Evolutionary conservation across 2,329 filamentous ascomycete genomes (phyloP).

Genomic region (Stenocarpella maydis): DNA sequence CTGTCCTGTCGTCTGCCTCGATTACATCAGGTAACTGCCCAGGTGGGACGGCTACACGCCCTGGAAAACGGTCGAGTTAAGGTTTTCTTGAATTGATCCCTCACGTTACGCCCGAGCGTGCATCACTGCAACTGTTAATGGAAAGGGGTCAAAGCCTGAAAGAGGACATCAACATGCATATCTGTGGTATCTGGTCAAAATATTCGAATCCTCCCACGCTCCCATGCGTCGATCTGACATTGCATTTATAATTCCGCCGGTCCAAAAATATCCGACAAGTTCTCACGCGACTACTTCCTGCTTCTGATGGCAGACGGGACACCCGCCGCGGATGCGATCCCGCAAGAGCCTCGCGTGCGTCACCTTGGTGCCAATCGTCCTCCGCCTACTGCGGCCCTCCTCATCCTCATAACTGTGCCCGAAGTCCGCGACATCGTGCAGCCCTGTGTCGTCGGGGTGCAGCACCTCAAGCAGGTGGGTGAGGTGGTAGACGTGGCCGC

Average conservation of each 20-base stretch:
- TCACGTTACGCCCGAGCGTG: no score
- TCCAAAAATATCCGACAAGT: neutral
- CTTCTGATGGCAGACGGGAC: constrained; percentile 62
- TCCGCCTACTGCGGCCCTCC: constrained; percentile 51
- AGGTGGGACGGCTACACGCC: no score
- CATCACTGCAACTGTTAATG: no score
- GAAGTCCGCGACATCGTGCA: constrained; percentile 54
- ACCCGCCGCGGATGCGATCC: constrained; percentile 73
- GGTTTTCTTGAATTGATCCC: no score
- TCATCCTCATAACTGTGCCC: constrained; percentile 53
- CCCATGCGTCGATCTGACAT: neutral
- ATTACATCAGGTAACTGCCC: no score
- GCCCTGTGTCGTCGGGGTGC: constrained; percentile 50
- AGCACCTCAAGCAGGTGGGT: constrained; percentile 70
- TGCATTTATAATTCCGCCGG: no score
- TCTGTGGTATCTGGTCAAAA: constrained; percentile 27
- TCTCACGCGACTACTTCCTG: constrained; percentile 39
- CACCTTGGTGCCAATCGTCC: constrained; percentile 85
- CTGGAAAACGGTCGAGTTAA: no score
- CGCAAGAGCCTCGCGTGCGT: constrained; percentile 82
- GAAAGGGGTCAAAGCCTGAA: no score
- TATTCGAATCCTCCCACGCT: neutral
- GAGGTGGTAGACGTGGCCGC: constrained; percentile 83
- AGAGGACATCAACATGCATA: constrained; percentile 11
- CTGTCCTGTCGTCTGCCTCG: neutral